A percentile compares a stretch with the other conserved stretches of the same genome.
These are phyloP conservation scores for Zygosaccharomyces pseudobailii DNA, from an alignment of 1,139 yeast genomes.

Conservation along the genomic window DNA sequence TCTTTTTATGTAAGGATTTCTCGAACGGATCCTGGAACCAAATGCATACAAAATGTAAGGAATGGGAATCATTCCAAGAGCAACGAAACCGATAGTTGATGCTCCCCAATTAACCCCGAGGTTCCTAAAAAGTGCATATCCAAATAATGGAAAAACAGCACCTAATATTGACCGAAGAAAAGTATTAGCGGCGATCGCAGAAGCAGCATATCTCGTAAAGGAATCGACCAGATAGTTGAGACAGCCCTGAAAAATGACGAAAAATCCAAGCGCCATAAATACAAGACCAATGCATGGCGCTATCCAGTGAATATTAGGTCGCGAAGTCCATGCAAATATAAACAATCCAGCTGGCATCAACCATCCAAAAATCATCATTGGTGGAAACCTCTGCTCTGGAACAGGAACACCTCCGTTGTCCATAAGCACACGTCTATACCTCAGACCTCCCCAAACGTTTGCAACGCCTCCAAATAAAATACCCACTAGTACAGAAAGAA, in stretches of 20 bases:
- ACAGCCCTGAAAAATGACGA: conserved; percentile 49
- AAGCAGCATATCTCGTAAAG: conserved; percentile 54
- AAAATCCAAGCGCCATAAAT: conserved; percentile 57
- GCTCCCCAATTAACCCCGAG: conserved; percentile 58
- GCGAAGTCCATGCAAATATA: conserved; percentile 64
- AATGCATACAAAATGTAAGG: conserved; percentile 51
- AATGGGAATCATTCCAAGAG: conserved; percentile 51
- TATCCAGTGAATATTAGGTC: conserved; percentile 53
- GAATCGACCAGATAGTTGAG: conserved; percentile 55
- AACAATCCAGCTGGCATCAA: conserved; percentile 61
- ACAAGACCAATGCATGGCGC: conserved; percentile 56
- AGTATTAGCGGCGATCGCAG: conserved; percentile 67
- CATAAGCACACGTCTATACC: conserved; percentile 33
- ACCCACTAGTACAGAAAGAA: conserved; percentile 54
- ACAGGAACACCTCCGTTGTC: conserved; percentile 36
- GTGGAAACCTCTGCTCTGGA: conserved; percentile 54
- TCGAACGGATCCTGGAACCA: conserved; percentile 49
- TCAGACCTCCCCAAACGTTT: conserved; percentile 35
- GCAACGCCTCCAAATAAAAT: conserved; percentile 46
- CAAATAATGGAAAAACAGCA: conserved; percentile 65
- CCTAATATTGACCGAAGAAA: conserved; percentile 60
- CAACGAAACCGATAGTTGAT: conserved; percentile 47
- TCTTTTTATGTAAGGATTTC: conserved; percentile 35
- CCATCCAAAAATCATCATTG: conserved; percentile 42
- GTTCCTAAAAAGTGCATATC: conserved; percentile 43